These are phyloP conservation scores for Kandelia obovata DNA, from an alignment of 345 rosid species.

Conservation along the genomic window DNA sequence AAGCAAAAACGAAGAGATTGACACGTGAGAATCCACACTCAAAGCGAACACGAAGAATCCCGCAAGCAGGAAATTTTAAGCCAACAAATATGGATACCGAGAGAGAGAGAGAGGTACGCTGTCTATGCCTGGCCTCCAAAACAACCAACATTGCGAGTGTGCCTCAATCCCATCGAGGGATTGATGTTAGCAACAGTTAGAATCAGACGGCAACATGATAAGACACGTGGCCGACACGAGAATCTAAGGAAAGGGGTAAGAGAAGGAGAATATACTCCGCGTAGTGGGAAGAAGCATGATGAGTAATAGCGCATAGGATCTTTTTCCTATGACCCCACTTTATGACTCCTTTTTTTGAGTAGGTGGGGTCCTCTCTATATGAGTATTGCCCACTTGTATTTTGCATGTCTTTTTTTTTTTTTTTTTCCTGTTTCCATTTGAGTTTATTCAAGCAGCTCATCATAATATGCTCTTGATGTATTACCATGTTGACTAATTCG, in stretches of 20 bases:
- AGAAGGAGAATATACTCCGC: constrained; percentile 32
- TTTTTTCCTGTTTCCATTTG: not conserved
- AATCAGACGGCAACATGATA: constrained; percentile 32
- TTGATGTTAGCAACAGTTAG: not conserved
- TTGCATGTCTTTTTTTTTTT: constrained; percentile 24
- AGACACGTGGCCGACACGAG: constrained; percentile 63
- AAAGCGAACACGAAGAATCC: not conserved
- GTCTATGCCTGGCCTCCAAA: constrained; percentile 42
- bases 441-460: constrained; percentile 22
- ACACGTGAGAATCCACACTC: not conserved
- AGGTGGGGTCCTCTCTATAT: not conserved
- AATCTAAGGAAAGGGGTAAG: constrained; percentile 17
- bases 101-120: not conserved
- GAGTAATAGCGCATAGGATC: constrained; percentile 27
- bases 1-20: not conserved
- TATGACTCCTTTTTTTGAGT: not conserved
- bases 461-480: constrained; percentile 35
- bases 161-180: constrained; percentile 26
- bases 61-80: constrained; percentile 10
- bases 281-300: constrained; percentile 50
- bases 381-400: constrained; percentile 20
- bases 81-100: not conserved
- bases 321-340: constrained; percentile 29
- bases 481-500: constrained; percentile 49
- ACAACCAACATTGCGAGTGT: constrained; percentile 38